These are phyloP conservation scores for Gentiana macrophylla DNA, from an alignment of 257 asterid genomes.

Conservation along the genomic window DNA sequence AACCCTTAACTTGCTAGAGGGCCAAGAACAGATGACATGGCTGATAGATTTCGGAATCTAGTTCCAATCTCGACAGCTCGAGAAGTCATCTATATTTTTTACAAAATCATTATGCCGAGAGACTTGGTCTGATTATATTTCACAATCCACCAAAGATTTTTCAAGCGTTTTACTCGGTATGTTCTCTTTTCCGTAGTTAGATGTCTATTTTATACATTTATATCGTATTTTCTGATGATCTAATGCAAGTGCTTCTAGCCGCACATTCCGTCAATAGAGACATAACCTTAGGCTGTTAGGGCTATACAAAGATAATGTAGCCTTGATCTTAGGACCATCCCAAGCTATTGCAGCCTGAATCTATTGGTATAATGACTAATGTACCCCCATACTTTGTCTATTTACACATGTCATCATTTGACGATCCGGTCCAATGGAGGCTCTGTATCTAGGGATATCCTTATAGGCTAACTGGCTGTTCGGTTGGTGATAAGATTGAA, in stretches of 20 bases:
- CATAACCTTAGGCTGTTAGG: too few relatives aligned
- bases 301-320: too few relatives aligned
- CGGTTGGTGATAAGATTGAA: background rate
- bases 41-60: conserved; percentile 74
- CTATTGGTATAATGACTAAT: too few relatives aligned
- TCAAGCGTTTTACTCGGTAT: conserved; percentile 73
- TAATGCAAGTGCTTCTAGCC: too few relatives aligned
- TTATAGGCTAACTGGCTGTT: background rate
- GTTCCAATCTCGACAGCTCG: conserved; percentile 54
- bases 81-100: conserved; percentile 44
- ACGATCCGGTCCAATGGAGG: background rate
- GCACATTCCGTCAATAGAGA: too few relatives aligned
- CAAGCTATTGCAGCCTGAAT: too few relatives aligned
- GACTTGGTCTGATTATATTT: conserved; percentile 56
- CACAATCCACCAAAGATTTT: conserved; percentile 75
- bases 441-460: background rate
- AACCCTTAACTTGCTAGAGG: conserved; percentile 55
- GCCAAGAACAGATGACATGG: conserved; percentile 88
- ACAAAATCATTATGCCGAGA: conserved; percentile 83
- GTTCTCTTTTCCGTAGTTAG: background rate
- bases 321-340: too few relatives aligned
- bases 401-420: too few relatives aligned
- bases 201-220: too few relatives aligned
- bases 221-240: too few relatives aligned
- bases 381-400: too few relatives aligned